A percentile compares a stretch with the other conserved stretches of the same genome.
Evolutionary conservation across 2,329 filamentous ascomycete genomes (phyloP).

Genomic region (Ploettnerulaceae sp.): DNA sequence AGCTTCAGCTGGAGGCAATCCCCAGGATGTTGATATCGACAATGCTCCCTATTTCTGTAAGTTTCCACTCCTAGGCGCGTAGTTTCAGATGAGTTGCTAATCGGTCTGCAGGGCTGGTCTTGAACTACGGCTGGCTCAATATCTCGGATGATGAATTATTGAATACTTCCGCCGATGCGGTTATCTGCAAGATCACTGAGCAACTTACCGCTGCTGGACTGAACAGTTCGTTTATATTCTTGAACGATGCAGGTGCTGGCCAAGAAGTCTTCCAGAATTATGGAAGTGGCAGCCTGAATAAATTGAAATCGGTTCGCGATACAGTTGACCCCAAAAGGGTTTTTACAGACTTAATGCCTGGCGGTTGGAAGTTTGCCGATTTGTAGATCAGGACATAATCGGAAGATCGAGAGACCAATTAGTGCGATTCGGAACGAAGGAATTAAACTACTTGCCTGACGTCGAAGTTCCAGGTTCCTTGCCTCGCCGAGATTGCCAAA

Average conservation of each 20-base stretch:
- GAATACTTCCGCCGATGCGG: slow-evolving; percentile 9
- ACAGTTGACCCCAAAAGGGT: slow-evolving; percentile 34
- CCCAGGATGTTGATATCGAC: slow-evolving; percentile 13
- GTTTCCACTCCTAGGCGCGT: not conserved
- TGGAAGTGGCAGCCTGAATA: slow-evolving; percentile 33
- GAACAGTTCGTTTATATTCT: slow-evolving; percentile 11
- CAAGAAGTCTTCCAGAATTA: slow-evolving; percentile 31
- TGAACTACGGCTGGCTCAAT: slow-evolving; percentile 19
- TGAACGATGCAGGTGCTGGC: slow-evolving; percentile 18
- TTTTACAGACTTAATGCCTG: slow-evolving; percentile 28
- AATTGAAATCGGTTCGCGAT: slow-evolving; percentile 31
- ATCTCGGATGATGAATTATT: slow-evolving; percentile 15
- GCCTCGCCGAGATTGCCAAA: no score
- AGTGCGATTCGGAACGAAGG: no score
- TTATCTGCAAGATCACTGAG: slow-evolving; percentile 11
- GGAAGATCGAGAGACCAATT: no score
- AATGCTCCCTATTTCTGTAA: slow-evolving; percentile 19
- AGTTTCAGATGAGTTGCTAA: slow-evolving; percentile 2
- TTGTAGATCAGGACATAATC: no score
- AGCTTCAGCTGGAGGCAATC: slow-evolving; percentile 15
- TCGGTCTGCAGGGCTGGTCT: slow-evolving; percentile 17
- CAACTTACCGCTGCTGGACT: slow-evolving; percentile 13
- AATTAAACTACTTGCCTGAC: no score
- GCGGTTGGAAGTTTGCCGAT: slow-evolving; percentile 19
- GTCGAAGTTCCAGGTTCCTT: no score